Base-by-base conservation (phyloP, 345 rosid species). In the Ceriops decandra region DNA sequence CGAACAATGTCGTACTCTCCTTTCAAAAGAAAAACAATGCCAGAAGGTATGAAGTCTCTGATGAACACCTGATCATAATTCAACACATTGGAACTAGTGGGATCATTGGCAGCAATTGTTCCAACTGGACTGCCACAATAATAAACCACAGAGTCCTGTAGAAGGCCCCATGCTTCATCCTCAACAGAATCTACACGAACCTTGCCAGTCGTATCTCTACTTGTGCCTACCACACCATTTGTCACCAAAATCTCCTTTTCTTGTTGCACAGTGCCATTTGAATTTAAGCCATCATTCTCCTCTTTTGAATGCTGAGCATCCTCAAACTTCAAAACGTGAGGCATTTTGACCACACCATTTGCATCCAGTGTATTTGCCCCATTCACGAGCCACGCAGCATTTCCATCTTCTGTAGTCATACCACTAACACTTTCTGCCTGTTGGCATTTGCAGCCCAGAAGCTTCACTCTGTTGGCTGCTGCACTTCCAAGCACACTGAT, bases 41-140 rank as follows among this genome's bases (percentile, higher is more conserved):
- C 79, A 64, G 79, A 69, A 60, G 79, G 79, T 52, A 75, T 75
- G 61, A 75, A 75, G 57, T 75, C 79, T 60, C 79, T 52, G 42
- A 75, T 69, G 58, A 75, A 75, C 70, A 75, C 79, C 75, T 93
- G 97, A 82, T 93, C 98, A 72, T 93, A 90, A 62, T 93, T 93
- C 49, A 91, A 65, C 24, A 85, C 79, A 32, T 67, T 78, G 62
- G 91, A 77, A 75, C 76, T 70, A 8, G 87, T 85, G 63, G 97
- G 93, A 75, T 90, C 98, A 66, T 84, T 89, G 63, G 98, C 96
- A 77, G 98, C 96, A 77, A 93, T 82, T 1, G 97, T 93, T 79
- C 98, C 98, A 63, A 90, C 72, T 5, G 98, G 97, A 54, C 85
- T 82, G 57, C 90, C 86, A 58, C 92, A 90, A 57, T 90, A 90